Base-by-base conservation (phyloP, 2,329 filamentous ascomycete species). In the Epichloe festucae region DNA sequence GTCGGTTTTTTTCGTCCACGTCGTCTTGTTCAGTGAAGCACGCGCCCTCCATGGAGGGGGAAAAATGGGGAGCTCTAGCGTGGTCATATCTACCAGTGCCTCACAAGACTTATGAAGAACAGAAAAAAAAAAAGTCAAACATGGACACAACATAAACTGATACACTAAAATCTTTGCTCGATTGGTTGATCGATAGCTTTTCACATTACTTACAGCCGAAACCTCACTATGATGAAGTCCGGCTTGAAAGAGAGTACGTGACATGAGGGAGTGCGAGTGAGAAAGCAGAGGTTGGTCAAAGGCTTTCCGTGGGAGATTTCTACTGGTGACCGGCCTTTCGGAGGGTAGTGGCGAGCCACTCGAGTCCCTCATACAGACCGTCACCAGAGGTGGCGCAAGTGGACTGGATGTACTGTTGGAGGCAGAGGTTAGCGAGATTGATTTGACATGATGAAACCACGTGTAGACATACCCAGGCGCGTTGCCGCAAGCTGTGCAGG, bases 361-460 rank as follows among this genome's bases (percentile, higher is more conserved):
- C 90, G 66, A 97, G 88, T 84, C 91, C 91, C 77, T 97, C 91
- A 75, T 97, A 97, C 66, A 97, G 87, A 89, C 91, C 91, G 73
- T 97, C 93, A 81, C 91, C 91, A 61, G 90, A 95, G 63, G 93
- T 97, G 72, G 91, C 91, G 78, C 91, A 97, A 70, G 93, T 97
- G 60, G 91, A 95, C 89, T 97, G 91, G 75, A 97, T 97, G 81
- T 94, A 97, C 91, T 90, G 60, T 50, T 49, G 15, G 35, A 15
- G 17, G 14, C 11, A 11, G 52, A n/a, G 50, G n/a, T 51, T 46
- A 54, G 59, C 49, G 55, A 50, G 51, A 17, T 6, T 39, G 17
- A 15, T 5, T 14, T 15, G 31, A 34, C 1, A 34, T 21, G n/a
- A 12, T 19, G 11, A 19, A 14, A 48, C 2, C 35, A 12, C 23